Evolutionary conservation across 2,329 filamentous ascomycete species (phyloP).

Genomic region (Rachicladosporium sp.): DNA sequence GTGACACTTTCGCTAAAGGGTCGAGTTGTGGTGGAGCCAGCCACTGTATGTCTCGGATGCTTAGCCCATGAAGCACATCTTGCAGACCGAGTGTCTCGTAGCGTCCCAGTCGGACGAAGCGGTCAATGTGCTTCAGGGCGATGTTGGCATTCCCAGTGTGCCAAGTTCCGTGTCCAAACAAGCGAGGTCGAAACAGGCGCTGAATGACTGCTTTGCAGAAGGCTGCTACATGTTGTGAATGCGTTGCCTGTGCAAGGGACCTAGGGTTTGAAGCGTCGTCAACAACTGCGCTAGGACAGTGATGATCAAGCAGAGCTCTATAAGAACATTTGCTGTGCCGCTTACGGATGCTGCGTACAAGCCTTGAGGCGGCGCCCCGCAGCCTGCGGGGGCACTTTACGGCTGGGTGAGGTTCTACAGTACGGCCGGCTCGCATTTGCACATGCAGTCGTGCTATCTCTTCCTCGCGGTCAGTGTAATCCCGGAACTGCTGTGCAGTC

Average conservation of each 20-base stretch:
- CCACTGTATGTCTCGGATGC: constrained; percentile 46
- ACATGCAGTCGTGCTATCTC: constrained; percentile 46
- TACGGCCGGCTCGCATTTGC: neutral
- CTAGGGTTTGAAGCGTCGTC: neutral
- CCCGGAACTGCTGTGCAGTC: constrained; percentile 63
- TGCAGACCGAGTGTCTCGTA: constrained; percentile 75
- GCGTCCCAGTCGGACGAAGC: constrained; percentile 63
- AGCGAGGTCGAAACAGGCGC: constrained; percentile 58
- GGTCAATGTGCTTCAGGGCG: constrained; percentile 59
- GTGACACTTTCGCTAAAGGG: constrained; percentile 45
- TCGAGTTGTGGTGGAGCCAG: constrained; percentile 44
- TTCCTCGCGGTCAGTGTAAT: constrained; percentile 77
- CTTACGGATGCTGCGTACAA: constrained; percentile 58
- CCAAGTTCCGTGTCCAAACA: constrained; percentile 54
- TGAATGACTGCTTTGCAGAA: constrained; percentile 70
- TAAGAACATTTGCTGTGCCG: constrained; percentile 69
- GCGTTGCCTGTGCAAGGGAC: constrained; percentile 57
- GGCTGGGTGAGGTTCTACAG: neutral
- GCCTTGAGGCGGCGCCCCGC: constrained; percentile 44
- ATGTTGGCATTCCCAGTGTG: constrained; percentile 47
- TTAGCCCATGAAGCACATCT: constrained; percentile 61
- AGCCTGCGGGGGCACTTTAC: constrained; percentile 36
- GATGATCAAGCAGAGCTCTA: constrained; percentile 60
- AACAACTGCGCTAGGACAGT: constrained; percentile 49
- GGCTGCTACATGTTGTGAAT: constrained; percentile 58